Evolutionary conservation across 75 land plant species (phyloP).

Genomic region (Azolla pinnata): DNA sequence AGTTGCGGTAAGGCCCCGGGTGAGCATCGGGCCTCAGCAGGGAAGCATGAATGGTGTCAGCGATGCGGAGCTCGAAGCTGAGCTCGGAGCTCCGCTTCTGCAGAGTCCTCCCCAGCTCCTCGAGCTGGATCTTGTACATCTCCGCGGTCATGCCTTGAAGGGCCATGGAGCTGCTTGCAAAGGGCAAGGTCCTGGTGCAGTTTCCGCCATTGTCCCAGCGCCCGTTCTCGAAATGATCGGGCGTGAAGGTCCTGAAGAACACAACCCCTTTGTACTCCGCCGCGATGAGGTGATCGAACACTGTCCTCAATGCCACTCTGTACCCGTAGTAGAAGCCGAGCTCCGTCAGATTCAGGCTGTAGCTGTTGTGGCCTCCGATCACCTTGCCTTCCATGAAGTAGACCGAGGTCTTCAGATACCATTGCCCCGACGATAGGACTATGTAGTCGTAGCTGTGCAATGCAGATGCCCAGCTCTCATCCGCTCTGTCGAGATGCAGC

Average conservation of each 20-base stretch:
- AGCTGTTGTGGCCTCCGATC: constrained; percentile 76
- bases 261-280: constrained; percentile 42
- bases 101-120: constrained; percentile 39
- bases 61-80: constrained; percentile 41
- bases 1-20: constrained; percentile 65
- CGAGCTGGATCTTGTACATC: constrained; percentile 47
- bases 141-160: constrained; percentile 20
- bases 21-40: constrained; percentile 86
- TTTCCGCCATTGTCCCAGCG: constrained; percentile 74
- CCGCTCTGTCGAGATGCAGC: constrained; percentile 52
- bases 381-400: constrained; percentile 43
- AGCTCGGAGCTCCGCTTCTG: constrained; percentile 13
- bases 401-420: constrained; percentile 63
- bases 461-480: constrained; percentile 42
- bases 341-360: constrained; percentile 43
- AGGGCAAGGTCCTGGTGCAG: constrained; percentile 53
- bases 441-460: constrained; percentile 39
- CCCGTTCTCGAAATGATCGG: constrained; percentile 89
- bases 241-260: constrained; percentile 65
- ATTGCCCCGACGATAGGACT: constrained; percentile 63
- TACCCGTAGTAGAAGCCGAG: constrained; percentile 64
- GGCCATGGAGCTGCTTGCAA: constrained; percentile 28
- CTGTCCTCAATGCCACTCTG: constrained; percentile 29
- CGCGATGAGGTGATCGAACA: constrained; percentile 34
- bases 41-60: constrained; percentile 44